Base-by-base conservation (phyloP, 2,329 filamentous ascomycete genomes). In the Fusarium praegraminearum region DNA sequence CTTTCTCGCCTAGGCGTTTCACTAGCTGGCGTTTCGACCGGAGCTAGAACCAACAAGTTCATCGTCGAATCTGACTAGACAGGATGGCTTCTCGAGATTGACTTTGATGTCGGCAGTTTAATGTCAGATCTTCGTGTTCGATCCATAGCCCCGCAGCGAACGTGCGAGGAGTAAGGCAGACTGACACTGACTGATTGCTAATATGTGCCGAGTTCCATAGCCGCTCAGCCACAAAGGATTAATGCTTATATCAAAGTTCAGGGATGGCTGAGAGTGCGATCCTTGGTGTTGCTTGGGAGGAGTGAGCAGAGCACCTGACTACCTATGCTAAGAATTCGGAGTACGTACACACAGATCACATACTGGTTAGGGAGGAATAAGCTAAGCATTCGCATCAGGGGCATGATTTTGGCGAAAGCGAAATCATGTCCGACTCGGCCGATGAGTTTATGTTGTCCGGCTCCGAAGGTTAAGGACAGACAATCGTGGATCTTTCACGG, bases 361-460 rank as follows among this genome's bases (percentile, higher is more conserved):
- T 65, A 44, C 47, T 35, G 43, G 47, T 35, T 60, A 35, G 43
- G 47, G 45, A 57, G 20, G 38, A 57, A 40, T 58, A 41, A 58
- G 51, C 61, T 57, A 44, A 55, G 40, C 24, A 33, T 51, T 55
- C 45, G 33, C 40, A 35, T 57, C 57, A 61, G 44, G 61, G 61
- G 32, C 54, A 47, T 13, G 40, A 40, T 60, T 56, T 35, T 28
- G 50, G 33, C 33, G 36, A 35, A 30, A 20, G 22, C 26, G 43
- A 36, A 41, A 51, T 57, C 26, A 53, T 62, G 4, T 67, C 64
- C 50, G 56, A 43, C 45, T 67, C 64, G 64, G 64, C 64, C 64
- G 64, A 46, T 40, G 24, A 16, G 4, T 7, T 18, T 11, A 16
- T 6, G 13, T 11, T 7, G 10, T 22, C 51, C 64, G 64, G 64